Base-by-base conservation (phyloP, 2,329 filamentous ascomycete genomes). In the Juglanconis oblonga region DNA sequence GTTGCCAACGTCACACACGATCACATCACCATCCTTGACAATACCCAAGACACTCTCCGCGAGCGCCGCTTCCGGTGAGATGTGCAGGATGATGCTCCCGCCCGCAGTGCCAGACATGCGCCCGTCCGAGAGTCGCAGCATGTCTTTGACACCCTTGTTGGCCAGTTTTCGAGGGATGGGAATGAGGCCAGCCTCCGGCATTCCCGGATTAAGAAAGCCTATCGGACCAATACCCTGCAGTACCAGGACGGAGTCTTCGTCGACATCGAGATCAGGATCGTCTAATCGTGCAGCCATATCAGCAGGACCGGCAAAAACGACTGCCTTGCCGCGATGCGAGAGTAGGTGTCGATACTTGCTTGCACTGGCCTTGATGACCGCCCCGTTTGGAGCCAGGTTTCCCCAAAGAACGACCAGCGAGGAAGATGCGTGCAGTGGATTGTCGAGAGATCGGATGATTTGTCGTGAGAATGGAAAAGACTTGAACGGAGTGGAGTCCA, bases 321-420 rank as follows among this genome's bases (percentile, higher is more conserved):
- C 79, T 0, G 80, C 81, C 0, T 62, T 72, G 0, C 81, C 81
- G 0, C 74, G 72, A 61, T 84, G 81, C 7, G 67, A 63, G 0
- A 84, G 72, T 0, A 84, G 71, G 0, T 67, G 80, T 1, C 89
- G 86, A 74, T 97, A 87, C 70, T 96, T 97, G 8, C 76, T 79
- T 0, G 93, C 93, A 0, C 92, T 96, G 65, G 96, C 96, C 70
- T 97, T 97, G 61, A 92, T 90, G 0, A 97, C 90, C 0, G 92
- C 90, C 7, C 93, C 92, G 0, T 85, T 84, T 0, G 92, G 92
- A 0, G 92, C 90, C 1, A 97, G 81, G 67, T 97, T 97, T 0
- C 93, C 93, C 13, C 82, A 81, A 0, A 97, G 79, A 47, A 97
- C 92, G 67, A 92, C 89, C 4, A 97, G 81, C 62, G 94, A 91